Percentiles rank a stretch among this genome's conserved stretches.
phyloP scores from a whole-genome alignment of 371 early-diverging fungal species.

The Mucor ambiguus region DNA sequence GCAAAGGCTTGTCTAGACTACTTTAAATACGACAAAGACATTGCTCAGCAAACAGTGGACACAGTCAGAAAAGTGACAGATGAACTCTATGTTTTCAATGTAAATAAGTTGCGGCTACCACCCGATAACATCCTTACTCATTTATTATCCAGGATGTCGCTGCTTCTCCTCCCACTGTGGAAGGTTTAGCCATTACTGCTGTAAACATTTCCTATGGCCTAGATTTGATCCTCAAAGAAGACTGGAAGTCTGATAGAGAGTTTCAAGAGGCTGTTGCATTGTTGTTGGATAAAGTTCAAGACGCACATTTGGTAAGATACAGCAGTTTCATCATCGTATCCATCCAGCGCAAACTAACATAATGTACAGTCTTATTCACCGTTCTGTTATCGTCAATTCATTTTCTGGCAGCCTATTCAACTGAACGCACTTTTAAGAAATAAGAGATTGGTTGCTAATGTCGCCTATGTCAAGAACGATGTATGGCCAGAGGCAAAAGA shows the following conservation, averaged over 20 bases:
- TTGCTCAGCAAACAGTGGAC: constrained; percentile 47
- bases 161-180: constrained; percentile 40
- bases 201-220: constrained; percentile 48
- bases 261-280: constrained; percentile 55
- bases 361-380: constrained; percentile 45
- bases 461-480: constrained; percentile 53
- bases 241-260: constrained; percentile 49
- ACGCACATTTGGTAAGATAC: constrained; percentile 47
- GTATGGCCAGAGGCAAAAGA: constrained; percentile 52
- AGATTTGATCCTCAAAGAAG: constrained; percentile 43
- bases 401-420: constrained; percentile 58
- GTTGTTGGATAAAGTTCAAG: constrained; percentile 52
- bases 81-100: constrained; percentile 55
- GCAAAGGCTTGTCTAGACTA: constrained; percentile 54
- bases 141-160: constrained; percentile 42
- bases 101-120: constrained; percentile 12
- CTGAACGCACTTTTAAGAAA: constrained; percentile 48
- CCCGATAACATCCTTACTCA: neutral
- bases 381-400: constrained; percentile 53
- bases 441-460: constrained; percentile 43
- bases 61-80: constrained; percentile 48
- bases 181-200: constrained; percentile 45
- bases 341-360: neutral
- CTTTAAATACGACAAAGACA: constrained; percentile 45
- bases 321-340: neutral